A percentile compares a stretch with the other conserved stretches of the same genome.
Conservation (phyloP, 805 yeast genomes). For the Blastobotrys mokoenaii region DNA sequence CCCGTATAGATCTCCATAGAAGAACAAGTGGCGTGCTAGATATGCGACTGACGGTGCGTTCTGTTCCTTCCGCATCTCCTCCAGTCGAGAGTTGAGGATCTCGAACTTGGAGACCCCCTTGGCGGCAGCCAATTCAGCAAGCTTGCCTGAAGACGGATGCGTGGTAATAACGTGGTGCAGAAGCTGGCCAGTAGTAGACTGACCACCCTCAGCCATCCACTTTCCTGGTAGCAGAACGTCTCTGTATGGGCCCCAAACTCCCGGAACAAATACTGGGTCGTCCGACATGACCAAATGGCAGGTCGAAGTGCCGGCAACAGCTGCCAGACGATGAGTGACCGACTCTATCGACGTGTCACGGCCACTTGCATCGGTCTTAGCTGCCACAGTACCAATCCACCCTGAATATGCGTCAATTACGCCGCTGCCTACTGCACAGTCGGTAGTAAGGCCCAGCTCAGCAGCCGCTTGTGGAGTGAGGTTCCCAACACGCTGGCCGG, state of each 20-base stretch:
- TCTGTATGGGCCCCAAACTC: conserved; percentile 98
- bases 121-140: conserved; percentile 57
- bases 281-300: conserved; percentile 87
- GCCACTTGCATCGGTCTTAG: conserved; percentile 46
- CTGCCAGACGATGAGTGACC: conserved; percentile 83
- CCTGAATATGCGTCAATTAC: conserved; percentile 98
- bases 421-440: conserved; percentile 85
- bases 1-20: conserved; percentile 95
- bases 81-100: conserved; percentile 67
- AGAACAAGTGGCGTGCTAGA: conserved; percentile 76
- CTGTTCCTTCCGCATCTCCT: conserved; percentile 48
- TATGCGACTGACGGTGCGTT: conserved; percentile 66
- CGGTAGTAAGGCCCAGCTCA: conserved; percentile 72
- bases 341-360: conserved; percentile 20
- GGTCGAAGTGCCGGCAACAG: conserved; percentile 97
- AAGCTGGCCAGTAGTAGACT: conserved; percentile 91
- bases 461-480: conserved; percentile 60
- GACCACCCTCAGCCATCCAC: conserved; percentile 99
- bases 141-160: conserved; percentile 80
- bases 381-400: conserved; percentile 98
- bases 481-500: conserved; percentile 84
- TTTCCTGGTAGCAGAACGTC: conserved; percentile 83
- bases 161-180: conserved; percentile 79
- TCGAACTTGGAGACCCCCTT: conserved; percentile 66
- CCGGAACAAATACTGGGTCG: conserved; percentile 82